These are phyloP conservation scores for Glycine tomentella DNA, from an alignment of 306 rosid species.

Conservation along the genomic window DNA sequence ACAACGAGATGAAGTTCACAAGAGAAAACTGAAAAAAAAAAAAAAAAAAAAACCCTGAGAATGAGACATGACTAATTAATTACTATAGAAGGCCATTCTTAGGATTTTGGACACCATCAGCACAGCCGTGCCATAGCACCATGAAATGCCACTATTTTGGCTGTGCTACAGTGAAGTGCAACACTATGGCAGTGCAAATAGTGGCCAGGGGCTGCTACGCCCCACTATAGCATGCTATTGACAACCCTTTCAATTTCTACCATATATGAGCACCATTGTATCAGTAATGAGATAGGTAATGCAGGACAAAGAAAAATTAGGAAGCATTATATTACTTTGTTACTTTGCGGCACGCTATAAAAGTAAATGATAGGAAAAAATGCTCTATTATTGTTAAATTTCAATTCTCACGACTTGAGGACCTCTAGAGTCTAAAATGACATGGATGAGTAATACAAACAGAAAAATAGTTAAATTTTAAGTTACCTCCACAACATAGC, in stretches of 20 bases:
- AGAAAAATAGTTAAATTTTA: not conserved
- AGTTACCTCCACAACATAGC: slow-evolving; percentile 8
- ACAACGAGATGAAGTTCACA: too few species aligned
- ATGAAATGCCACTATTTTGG: not conserved
- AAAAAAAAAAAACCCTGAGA: too few species aligned
- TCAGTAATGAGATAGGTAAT: not conserved
- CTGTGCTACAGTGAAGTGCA: not conserved
- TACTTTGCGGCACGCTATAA: too few species aligned
- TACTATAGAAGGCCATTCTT: not conserved
- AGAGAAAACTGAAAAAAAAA: too few species aligned
- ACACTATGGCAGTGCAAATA: not conserved
- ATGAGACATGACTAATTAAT: not conserved
- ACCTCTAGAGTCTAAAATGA: slow-evolving; percentile 5
- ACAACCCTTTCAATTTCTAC: slow-evolving; percentile 5
- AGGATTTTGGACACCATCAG: not conserved
- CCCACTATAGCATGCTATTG: not conserved
- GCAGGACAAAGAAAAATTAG: not conserved
- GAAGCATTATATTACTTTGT: not conserved
- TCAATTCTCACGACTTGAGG: slow-evolving; percentile 19
- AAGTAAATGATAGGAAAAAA: not conserved
- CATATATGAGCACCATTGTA: not conserved
- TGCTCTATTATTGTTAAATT: not conserved
- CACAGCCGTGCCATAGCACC: not conserved
- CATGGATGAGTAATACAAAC: not conserved
- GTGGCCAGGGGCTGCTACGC: not conserved